Evolutionary conservation across 768 basidiomycete genomes (phyloP).

Genomic region (Polyporus arcularius): DNA sequence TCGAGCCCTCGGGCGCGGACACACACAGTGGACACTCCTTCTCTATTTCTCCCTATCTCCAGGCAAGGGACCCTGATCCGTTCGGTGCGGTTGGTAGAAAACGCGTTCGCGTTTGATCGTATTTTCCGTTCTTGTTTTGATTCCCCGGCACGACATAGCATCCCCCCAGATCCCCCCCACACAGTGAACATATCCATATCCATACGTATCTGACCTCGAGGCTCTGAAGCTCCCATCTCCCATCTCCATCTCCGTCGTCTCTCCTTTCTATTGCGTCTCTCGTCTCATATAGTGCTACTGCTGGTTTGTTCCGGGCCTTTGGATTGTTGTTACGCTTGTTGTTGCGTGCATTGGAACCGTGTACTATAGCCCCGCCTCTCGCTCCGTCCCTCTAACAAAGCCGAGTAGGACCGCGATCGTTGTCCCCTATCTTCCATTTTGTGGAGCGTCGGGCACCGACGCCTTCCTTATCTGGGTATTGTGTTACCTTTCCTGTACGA

Average conservation of each 20-base stretch:
- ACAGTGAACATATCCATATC: neutral
- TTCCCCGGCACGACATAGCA: slow-evolving; percentile 1
- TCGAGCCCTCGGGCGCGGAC: too few species aligned
- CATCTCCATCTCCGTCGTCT: neutral
- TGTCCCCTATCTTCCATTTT: too few species aligned
- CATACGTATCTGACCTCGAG: neutral
- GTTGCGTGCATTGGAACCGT: slow-evolving; percentile 16
- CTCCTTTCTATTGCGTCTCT: neutral
- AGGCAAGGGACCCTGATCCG: too few species aligned
- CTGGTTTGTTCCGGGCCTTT: slow-evolving; percentile 13
- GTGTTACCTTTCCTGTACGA: too few species aligned
- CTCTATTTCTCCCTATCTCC: too few species aligned
- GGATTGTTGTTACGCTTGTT: slow-evolving; percentile 12
- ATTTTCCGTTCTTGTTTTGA: neutral
- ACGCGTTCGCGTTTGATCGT: neutral
- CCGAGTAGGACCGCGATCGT: too few species aligned
- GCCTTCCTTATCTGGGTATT: too few species aligned
- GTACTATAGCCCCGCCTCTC: slow-evolving; percentile 13
- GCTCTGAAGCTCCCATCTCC: neutral
- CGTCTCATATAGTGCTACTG: neutral
- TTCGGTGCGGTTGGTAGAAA: too few species aligned
- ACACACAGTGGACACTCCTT: too few species aligned
- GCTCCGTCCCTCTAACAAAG: too few species aligned
- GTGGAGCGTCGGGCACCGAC: too few species aligned
- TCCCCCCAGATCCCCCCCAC: neutral